Percentiles rank a stretch among this genome's conserved stretches.
Evolutionary conservation across 495 filamentous ascomycete species (phyloP).

Genomic region (Patellaria atrata): DNA sequence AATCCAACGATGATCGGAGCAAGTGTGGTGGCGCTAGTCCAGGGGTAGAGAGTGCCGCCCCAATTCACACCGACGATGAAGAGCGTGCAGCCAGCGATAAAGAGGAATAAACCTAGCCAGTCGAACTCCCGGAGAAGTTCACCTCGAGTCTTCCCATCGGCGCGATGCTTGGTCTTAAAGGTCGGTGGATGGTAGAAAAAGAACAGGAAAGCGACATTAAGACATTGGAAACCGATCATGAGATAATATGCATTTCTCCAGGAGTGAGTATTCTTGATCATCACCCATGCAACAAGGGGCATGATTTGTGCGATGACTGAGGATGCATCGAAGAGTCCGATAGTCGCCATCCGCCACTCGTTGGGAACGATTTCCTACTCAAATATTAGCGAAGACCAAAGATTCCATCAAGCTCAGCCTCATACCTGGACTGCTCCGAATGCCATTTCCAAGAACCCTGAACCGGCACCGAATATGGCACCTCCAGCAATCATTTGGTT

Average conservation of each 20-base stretch:
- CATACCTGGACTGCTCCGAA: conserved; percentile 17
- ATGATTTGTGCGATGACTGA: conserved; percentile 16
- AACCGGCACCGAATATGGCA: conserved; percentile 16
- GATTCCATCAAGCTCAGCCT: not conserved
- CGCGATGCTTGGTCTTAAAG: conserved; percentile 13
- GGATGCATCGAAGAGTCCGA: conserved; percentile 15
- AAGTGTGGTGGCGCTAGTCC: conserved; percentile 10
- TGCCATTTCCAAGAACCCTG: conserved; percentile 17
- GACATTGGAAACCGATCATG: conserved; percentile 16
- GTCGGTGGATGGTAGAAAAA: conserved; percentile 18
- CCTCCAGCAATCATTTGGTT: conserved; percentile 18
- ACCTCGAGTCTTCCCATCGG: conserved; percentile 6
- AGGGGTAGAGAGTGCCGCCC: conserved; percentile 14
- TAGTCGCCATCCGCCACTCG: conserved; percentile 14
- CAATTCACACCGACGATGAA: conserved; percentile 15
- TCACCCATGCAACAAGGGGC: conserved; percentile 16
- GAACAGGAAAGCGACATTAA: conserved; percentile 10
- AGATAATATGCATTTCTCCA: conserved; percentile 12
- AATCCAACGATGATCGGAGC: conserved; percentile 11
- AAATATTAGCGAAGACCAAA: not conserved
- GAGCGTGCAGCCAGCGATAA: conserved; percentile 11
- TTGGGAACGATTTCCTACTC: conserved; percentile 13
- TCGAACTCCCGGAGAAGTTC: conserved; percentile 12
- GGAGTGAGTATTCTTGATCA: conserved; percentile 13
- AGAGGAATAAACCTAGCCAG: conserved; percentile 14